Evolutionary conservation across 2,329 filamentous ascomycete genomes (phyloP), one percentile per base, ranked within the genome.

Genomic region (Claviceps purpurea): DNA sequence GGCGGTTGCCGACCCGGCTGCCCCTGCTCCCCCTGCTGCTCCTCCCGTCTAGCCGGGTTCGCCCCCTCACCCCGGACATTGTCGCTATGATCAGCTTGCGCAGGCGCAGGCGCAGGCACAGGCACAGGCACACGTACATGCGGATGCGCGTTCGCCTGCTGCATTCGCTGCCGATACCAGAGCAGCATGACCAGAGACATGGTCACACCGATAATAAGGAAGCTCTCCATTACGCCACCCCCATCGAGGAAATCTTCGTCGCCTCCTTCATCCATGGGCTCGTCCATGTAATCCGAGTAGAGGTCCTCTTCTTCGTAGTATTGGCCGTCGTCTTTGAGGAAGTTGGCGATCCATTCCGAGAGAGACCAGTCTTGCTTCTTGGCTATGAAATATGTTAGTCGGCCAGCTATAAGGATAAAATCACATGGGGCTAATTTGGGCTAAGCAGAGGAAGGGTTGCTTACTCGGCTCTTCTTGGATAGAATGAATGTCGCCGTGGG

Each of bases 391-490:
- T 1, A 14, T 5, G 16, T 34, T 34, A 34, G 30, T 34, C 10
- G 30, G 30, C 30, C 30, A 34, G 11, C 30, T 11, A 34, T 11
- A 11, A 10, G 30, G 30, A 34, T 34, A 10, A 34, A 34, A 34
- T 34, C 10, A 34, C 30, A 34, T 34, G 30, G 10, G 3, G 8
- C 10, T 4, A 34, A 34, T 11, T 34, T 10, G 10, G 3, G 8
- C 10, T 4, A 34, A 34, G 30, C 10, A 22, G 42, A 16, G 6
- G 42, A 13, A 3, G 7, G 16, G 20, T 26, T n/a, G 67, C 79
- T 72, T 78, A 91, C 87, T 77, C 60, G 86, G 85, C 56, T 96
- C 91, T 57, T 95, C 88, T 60, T 87, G 84, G 49, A 97, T 97
- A 16, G 87, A 89, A 62, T 97, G 95, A 56, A 97, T 80, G 20